These are phyloP conservation scores for Aspergillus viridinutans DNA, from an alignment of 2,329 filamentous ascomycete genomes.

Conservation along the genomic window DNA sequence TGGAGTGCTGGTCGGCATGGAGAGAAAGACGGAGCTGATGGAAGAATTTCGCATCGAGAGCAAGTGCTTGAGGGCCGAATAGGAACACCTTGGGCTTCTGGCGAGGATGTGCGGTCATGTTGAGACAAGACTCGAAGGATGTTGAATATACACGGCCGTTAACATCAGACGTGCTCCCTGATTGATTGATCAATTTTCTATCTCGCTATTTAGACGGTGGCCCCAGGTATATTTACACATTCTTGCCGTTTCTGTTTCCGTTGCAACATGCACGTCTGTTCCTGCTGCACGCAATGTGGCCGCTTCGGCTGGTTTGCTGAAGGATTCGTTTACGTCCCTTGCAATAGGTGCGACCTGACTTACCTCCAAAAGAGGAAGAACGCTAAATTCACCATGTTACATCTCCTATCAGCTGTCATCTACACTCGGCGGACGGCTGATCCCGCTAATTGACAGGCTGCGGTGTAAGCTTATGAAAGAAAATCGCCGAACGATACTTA, in stretches of 20 bases:
- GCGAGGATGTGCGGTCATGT: neutral
- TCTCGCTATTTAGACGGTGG: neutral
- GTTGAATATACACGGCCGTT: neutral
- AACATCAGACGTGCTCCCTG: neutral
- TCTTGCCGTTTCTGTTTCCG: neutral
- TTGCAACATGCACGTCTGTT: too few species aligned
- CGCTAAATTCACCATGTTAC: neutral
- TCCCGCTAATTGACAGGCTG: neutral
- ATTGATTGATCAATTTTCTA: neutral
- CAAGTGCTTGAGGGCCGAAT: conserved; percentile 5
- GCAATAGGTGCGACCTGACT: too few species aligned
- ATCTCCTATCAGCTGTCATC: neutral
- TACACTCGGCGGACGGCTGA: too few species aligned
- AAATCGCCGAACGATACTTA: neutral
- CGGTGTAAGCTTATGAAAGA: neutral
- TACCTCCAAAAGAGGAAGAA: neutral
- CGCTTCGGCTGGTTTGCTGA: neutral
- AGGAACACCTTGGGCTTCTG: neutral
- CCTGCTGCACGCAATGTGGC: too few species aligned
- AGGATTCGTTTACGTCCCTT: neutral
- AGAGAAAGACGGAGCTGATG: neutral
- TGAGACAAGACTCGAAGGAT: neutral
- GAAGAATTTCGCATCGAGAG: neutral
- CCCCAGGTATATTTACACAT: neutral
- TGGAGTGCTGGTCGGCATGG: neutral